Evolutionary conservation across 345 rosid species (phyloP), one percentile per base, ranked within the genome.

Genomic region (Tarenaya hassleriana): DNA sequence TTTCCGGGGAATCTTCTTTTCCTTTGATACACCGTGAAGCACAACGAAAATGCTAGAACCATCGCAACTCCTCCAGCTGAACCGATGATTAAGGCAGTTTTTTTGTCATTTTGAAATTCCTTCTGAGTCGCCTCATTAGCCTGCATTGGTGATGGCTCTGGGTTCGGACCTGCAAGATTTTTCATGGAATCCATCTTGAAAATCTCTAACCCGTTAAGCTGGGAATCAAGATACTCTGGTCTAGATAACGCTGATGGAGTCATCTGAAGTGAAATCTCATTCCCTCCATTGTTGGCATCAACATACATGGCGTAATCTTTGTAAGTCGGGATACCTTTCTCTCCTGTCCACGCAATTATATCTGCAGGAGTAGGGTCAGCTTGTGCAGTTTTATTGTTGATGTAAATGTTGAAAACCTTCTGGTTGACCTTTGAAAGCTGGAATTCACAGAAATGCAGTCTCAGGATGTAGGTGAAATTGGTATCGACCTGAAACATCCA

Each of bases 401-500:
- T 66, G 74, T 59, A 71, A 8, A 88, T 71, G 68, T 80, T 66
- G 74, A 83, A 85, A 16, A 62, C 76, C 56, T 70, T 81, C 52
- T 85, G 87, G 35, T 92, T 88, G 20, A 69, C 34, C 52, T 58
- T 74, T 0, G 63, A 46, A 1, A 64, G 52, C 47, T 60, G 51
- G 71, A 78, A 67, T 18, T 92, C 97, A 9, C 84, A 83, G 59
- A 88, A 92, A 65, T 92, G 91, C 10, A 92, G 63, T 59, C 97
- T 78, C 47, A 80, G 58, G 8, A 83, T 47, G 56, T 88, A 88
- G 0, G 77, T 76, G 69, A 83, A 92, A 34, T 76, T 80, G 3
- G 77, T 68, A 62, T 92, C 94, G 34, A 75, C 84, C 40, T 72
- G 74, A 56, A 88, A 83, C 48, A 64, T 14, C 97, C 97, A 85